Evolutionary conservation across 2,329 filamentous ascomycete genomes (phyloP), one percentile per base, ranked within the genome.

Genomic region (Didymella arachidicola): DNA sequence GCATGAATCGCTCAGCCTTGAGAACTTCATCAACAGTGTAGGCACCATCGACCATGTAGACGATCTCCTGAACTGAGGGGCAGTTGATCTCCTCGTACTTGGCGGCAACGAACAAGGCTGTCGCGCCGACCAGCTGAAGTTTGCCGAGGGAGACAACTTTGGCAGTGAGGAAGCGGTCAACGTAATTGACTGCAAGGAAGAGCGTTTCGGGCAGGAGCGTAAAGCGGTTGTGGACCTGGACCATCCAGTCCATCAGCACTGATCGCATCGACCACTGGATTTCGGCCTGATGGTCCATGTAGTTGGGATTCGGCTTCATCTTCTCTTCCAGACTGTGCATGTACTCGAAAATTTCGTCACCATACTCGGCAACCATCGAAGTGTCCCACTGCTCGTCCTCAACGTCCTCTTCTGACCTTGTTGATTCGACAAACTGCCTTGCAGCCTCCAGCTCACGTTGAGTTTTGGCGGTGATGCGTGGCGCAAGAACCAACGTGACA

Each of bases 11-110:
- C 79, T 99, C 95, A 0, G 95, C 95, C 81, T 98, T 97, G 65
- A 98, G 85, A 57, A 99, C 94, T 80, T 98, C 95, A 57, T 97
- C 93, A 16, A 86, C 84, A 3, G 86, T 90, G 79, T 97, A 99
- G 54, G 92, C 93, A 42, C 88, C 86, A 74, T 99, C 95, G 39
- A 99, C 95, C 94, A 99, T 98, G 82, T 94, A 98, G 60, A 97
- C 91, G 71, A 99, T 96, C 81, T 99, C 95, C 61, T 90, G 86
- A 22, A 99, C 88, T 0, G 94, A 97, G 25, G 93, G 95, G 77
- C 93, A 97, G 79, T 97, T 96, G 81, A 99, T 97, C 80, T 99
- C 95, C 78, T 99, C 95, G 74, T 97, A 99, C 80, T 99, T 99
- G 68, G 95, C 91, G 12, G 95, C 95, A 60, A 99, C 89, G 70